Conservation (phyloP, 164 flowering plant genomes). For the Magnolia changhungtana region DNA sequence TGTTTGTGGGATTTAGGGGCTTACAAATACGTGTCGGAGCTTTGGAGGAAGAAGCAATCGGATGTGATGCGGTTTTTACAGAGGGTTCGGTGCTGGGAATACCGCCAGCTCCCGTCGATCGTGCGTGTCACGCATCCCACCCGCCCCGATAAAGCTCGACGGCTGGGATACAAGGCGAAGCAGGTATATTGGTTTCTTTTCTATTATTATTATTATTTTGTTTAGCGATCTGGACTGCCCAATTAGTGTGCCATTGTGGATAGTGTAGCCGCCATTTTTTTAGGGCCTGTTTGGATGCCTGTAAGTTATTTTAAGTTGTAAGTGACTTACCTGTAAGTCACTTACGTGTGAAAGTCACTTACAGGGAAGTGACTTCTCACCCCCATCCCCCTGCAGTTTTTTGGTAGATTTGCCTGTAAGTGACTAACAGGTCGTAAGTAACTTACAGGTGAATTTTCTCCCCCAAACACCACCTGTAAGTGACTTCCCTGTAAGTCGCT, state of each 20-base stretch:
- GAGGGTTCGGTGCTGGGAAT: slow-evolving; percentile 83
- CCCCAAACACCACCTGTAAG: neutral
- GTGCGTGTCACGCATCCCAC: slow-evolving; percentile 44
- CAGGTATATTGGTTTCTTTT: slow-evolving; percentile 28
- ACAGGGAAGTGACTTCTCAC: too few species aligned
- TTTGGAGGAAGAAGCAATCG: slow-evolving; percentile 87
- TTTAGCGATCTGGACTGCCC: neutral
- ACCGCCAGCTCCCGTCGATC: slow-evolving; percentile 50
- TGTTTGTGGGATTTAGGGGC: slow-evolving; percentile 39
- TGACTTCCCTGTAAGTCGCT: too few species aligned
- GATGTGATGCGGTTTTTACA: slow-evolving; percentile 83
- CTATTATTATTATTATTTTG: neutral
- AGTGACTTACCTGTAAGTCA: too few species aligned
- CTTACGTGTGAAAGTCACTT: too few species aligned
- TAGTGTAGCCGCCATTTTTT: too few species aligned
- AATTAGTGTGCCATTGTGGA: too few species aligned
- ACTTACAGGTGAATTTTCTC: too few species aligned
- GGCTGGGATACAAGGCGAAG: slow-evolving; percentile 54
- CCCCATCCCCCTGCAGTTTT: too few species aligned
- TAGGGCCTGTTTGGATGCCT: too few species aligned
- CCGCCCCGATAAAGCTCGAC: slow-evolving; percentile 48
- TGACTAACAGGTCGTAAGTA: too few species aligned
- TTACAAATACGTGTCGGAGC: slow-evolving; percentile 70
- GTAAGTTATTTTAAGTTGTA: too few species aligned
- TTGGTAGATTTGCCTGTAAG: too few species aligned